Evolutionary conservation across 768 basidiomycete genomes (phyloP).

Genomic region (Postia placenta): DNA sequence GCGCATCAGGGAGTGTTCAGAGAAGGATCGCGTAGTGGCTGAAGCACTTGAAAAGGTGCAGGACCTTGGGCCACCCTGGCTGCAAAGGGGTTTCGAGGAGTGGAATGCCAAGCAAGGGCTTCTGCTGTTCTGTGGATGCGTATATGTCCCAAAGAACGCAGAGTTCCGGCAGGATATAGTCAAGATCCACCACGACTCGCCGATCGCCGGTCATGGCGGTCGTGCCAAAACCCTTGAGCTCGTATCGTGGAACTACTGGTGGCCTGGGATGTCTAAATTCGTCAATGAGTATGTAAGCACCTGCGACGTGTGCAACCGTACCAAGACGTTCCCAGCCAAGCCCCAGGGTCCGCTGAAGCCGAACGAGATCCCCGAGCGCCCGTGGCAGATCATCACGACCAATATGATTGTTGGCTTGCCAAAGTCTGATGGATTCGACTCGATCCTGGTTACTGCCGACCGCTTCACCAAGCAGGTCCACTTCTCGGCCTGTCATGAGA

Average conservation of each 20-base stretch:
- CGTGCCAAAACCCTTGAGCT: conserved; percentile 25
- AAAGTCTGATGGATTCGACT: conserved; percentile 12
- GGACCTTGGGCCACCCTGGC: conserved; percentile 9
- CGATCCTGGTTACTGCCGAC: conserved; percentile 13
- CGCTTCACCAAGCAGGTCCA: neutral
- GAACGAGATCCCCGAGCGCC: conserved; percentile 6
- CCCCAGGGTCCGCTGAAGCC: conserved; percentile 25
- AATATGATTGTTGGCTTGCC: conserved; percentile 19
- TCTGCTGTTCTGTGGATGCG: conserved; percentile 5
- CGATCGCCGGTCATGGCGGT: conserved; percentile 37
- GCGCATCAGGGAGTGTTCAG: neutral
- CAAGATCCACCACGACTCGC: conserved; percentile 28
- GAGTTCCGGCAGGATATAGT: conserved; percentile 29
- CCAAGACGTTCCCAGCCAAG: conserved; percentile 23
- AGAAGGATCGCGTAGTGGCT: neutral
- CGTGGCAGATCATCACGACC: conserved; percentile 8
- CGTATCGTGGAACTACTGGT: conserved; percentile 33
- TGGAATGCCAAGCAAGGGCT: neutral
- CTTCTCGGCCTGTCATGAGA: conserved; percentile 3
- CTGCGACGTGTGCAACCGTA: conserved; percentile 24
- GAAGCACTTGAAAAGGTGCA: conserved; percentile 7
- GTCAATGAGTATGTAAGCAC: conserved; percentile 25
- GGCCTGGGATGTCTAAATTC: conserved; percentile 26
- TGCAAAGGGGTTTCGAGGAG: neutral
- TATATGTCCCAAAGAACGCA: conserved; percentile 21